Base-by-base conservation (phyloP, 2,329 filamentous ascomycete genomes). In the Nothopassalora personata region DNA sequence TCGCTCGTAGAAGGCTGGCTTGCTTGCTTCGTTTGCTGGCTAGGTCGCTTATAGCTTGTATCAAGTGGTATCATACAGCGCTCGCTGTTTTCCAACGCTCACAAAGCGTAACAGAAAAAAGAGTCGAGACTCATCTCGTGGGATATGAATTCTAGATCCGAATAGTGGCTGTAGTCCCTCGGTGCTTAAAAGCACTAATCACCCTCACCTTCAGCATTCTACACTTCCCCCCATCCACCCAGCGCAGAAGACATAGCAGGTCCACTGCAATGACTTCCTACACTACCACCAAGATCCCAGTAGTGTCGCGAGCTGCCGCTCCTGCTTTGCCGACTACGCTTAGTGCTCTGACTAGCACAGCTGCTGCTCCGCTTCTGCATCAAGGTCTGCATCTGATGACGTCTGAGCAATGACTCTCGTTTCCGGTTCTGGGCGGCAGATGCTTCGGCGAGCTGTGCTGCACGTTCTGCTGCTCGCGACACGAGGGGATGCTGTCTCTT, bases 401-500 rank as follows among this genome's bases (percentile, higher is more conserved):
- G 55, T 31, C 59, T 53, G 28, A 66, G 57, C 18, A 66, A 49
- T 15, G 58, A 56, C 33, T 63, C 64, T 30, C 63, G 49, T 43
- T 57, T 54, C 53, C 54, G 57, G 15, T 55, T 61, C 46, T 61
- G 59, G 1, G 59, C 63, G 27, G 63, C 63, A 19, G 55, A 57
- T 18, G 57, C 64, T 57, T 54, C 63, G 54, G 61, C 66, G 57
- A 55, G 64, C 62, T 59, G 85, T 83, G 60, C 80, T 75, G 46
- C 65, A 49, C 60, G 64, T 51, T 68, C 66, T 23, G 67, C 70
- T 3, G 81, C 79, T 51, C 85, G 81, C 27, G 86, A 86, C 31
- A 96, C 86, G 53, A 97, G 84, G 3, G 93, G 93, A 72, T 97
- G 93, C 70, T 96, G 88, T 69, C 93, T 90, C 36, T 91, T 84